Percentiles rank a stretch among this genome's conserved stretches.
Evolutionary conservation across 2,329 filamentous ascomycete genomes (phyloP).

Genomic region (Phyllosticta citribraziliensis): DNA sequence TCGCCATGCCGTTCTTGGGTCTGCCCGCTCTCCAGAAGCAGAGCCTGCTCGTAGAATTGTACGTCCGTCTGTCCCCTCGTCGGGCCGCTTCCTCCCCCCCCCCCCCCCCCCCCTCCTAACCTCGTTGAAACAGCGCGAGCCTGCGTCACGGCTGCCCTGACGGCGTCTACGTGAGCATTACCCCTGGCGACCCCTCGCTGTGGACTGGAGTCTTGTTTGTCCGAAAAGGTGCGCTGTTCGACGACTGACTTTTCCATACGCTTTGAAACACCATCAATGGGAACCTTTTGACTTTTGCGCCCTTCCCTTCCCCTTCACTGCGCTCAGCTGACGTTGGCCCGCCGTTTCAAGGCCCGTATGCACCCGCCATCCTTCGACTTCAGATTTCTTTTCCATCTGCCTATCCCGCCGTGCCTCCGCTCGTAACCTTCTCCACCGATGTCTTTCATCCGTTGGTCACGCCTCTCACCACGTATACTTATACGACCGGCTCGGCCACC

Average conservation of each 20-base stretch:
- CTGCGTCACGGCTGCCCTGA: slow-evolving; percentile 74
- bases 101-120: slow-evolving; percentile 1
- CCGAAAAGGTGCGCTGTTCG: slow-evolving; percentile 56
- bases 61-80: slow-evolving; percentile 45
- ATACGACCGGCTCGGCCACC: slow-evolving; percentile 63
- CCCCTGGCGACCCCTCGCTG: slow-evolving; percentile 66
- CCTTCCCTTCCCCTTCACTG: neutral
- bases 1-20: slow-evolving; percentile 7
- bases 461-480: slow-evolving; percentile 88
- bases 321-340: slow-evolving; percentile 3
- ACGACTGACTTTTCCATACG: slow-evolving; percentile 6
- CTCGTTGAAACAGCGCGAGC: slow-evolving; percentile 50
- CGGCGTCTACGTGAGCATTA: slow-evolving; percentile 78
- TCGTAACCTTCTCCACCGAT: slow-evolving; percentile 82
- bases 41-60: slow-evolving; percentile 77
- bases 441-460: slow-evolving; percentile 92
- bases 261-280: slow-evolving; percentile 5
- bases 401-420: slow-evolving; percentile 70
- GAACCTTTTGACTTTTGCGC: neutral
- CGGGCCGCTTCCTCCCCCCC: slow-evolving; percentile 11
- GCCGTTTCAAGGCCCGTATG: slow-evolving; percentile 63
- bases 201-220: slow-evolving; percentile 93
- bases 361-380: slow-evolving; percentile 78
- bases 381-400: slow-evolving; percentile 75
- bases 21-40: slow-evolving; percentile 54